Percentiles rank a stretch among this genome's conserved stretches.
These are phyloP conservation scores for Vinca minor DNA, from an alignment of 257 asterid genomes.

Conservation along the genomic window DNA sequence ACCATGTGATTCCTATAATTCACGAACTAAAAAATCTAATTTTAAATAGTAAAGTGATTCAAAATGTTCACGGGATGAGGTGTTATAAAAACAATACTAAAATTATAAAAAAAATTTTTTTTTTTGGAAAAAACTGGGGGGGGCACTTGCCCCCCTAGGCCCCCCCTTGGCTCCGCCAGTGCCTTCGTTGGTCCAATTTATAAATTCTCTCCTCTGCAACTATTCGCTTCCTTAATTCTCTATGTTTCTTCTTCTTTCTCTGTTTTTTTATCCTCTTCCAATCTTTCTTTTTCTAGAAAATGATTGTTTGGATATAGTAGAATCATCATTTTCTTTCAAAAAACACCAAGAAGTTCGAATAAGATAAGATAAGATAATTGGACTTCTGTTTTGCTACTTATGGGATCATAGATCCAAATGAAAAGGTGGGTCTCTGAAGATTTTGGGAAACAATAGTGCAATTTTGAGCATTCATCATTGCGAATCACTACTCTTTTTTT, in stretches of 20 bases:
- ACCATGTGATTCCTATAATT: too few species aligned
- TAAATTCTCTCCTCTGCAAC: background rate
- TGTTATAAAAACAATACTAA: too few species aligned
- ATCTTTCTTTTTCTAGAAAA: background rate
- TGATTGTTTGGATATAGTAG: background rate
- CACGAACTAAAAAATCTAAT: too few species aligned
- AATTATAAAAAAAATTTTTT: too few species aligned
- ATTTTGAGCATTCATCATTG: background rate
- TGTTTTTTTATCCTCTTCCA: background rate
- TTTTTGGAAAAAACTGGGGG: too few species aligned
- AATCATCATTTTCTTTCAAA: background rate
- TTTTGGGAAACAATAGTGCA: background rate
- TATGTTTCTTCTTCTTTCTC: background rate
- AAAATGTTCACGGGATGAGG: too few species aligned
- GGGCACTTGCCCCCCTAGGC: too few species aligned
- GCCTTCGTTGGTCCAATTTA: constrained; percentile 6
- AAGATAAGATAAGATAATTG: too few species aligned
- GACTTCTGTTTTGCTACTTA: background rate
- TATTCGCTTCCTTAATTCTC: background rate
- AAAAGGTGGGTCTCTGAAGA: constrained; percentile 26
- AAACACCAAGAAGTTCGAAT: background rate
- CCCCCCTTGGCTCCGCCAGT: too few species aligned
- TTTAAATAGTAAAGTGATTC: too few species aligned
- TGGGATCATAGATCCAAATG: constrained; percentile 28
- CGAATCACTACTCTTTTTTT: background rate